Evolutionary conservation across 129 eudicot genomes (phyloP).

Genomic region (Chrysanthemum lavandulifolium): DNA sequence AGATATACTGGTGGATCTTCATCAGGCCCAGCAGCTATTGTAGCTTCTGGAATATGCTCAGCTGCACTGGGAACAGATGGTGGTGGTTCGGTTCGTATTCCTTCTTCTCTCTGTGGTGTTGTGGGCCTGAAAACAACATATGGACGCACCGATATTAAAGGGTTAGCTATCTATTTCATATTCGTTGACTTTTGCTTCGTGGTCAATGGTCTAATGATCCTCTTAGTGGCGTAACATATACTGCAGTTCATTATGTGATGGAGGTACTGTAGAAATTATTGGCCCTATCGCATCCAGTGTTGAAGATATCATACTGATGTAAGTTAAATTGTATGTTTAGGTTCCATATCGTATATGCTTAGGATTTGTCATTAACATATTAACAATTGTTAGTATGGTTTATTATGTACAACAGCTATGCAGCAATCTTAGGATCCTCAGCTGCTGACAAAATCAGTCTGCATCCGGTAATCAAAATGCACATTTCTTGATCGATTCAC

Average conservation of each 20-base stretch:
- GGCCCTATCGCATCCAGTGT: slow-evolving; percentile 92
- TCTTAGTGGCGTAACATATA: neutral
- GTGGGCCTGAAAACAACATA: slow-evolving; percentile 95
- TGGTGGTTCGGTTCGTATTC: slow-evolving; percentile 97
- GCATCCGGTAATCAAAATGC: slow-evolving; percentile 62
- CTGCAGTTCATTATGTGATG: slow-evolving; percentile 72
- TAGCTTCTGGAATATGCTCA: slow-evolving; percentile 89
- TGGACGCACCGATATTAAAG: slow-evolving; percentile 73
- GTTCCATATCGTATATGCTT: neutral
- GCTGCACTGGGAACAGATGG: slow-evolving; percentile 99
- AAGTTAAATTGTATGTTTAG: slow-evolving; percentile 28
- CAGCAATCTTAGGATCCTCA: slow-evolving; percentile 93
- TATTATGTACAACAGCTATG: slow-evolving; percentile 66
- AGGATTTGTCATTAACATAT: neutral
- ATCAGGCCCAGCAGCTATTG: slow-evolving; percentile 97
- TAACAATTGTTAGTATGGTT: slow-evolving; percentile 1
- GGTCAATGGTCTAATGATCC: too few species aligned
- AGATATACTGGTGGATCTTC: slow-evolving; percentile 99
- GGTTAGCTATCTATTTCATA: slow-evolving; percentile 43
- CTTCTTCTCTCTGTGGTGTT: slow-evolving; percentile 95
- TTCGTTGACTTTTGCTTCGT: neutral
- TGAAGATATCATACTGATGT: slow-evolving; percentile 92
- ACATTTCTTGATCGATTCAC: neutral
- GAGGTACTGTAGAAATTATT: slow-evolving; percentile 85
- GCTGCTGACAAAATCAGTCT: slow-evolving; percentile 59